Base-by-base conservation (phyloP, 2,329 filamentous ascomycete species). In the Teratosphaeria viscida region DNA sequence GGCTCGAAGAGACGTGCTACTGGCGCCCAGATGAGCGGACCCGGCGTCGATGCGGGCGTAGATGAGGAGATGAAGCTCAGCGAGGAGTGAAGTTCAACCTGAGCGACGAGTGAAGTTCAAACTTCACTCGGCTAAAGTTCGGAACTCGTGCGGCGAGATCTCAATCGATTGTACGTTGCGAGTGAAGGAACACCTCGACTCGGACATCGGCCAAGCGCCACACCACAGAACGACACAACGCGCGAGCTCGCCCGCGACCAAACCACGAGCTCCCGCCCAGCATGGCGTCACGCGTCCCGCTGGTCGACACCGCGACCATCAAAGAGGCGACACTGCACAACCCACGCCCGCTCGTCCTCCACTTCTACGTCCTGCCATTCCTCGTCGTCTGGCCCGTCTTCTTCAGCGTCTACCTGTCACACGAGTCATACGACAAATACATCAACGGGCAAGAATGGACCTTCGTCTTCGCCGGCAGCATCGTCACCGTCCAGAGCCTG, bases 391-490 rank as follows among this genome's bases (percentile, higher is more conserved):
- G 95, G 92, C 94, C 95, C 57, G 78, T 88, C 68, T 97, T 97
- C 76, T 83, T 96, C 65, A 85, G 89, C 73, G 85, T 92, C 75
- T 97, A 96, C 74, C 84, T 95, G 58, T 88, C 85, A 26, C 81
- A 85, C 62, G 87, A 90, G 58, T 85, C 89, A 66, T 99, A 99
- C 75, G 88, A 95, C 66, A 87, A 86, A 72, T 86, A 97, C 78
- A 95, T 99, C 65, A 85, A 88, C 68, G 92, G 88, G n/a, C 86
- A 88, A 67, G 94, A 99, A 80, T 99, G 94, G 92, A 97, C 95
- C 0, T 95, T 96, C 73, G 90, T 99, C 63, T 99, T 90, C 86
- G 84, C 88, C 65, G 92, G 89, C 69, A 82, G 85, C 66, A 96
- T 99, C 72, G 81, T 95, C 73, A 96, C 92, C 11, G 71, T 88